Base-by-base conservation (phyloP, 805 yeast species). In the Metschnikowia drakensbergensis region DNA sequence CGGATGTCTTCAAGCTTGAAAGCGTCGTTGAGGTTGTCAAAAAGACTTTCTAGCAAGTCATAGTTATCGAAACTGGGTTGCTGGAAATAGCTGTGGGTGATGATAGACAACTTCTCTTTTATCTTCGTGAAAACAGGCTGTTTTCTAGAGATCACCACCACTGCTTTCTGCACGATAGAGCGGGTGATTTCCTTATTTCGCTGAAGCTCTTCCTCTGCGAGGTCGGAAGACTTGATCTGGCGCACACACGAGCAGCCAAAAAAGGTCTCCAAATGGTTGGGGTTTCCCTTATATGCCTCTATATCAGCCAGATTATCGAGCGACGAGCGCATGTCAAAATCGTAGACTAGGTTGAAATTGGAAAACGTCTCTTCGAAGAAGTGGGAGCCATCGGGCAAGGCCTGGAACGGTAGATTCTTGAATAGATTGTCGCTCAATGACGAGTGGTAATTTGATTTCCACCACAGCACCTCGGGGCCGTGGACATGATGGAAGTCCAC, bases 351-450 rank as follows among this genome's bases (percentile, higher is more conserved):
- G 25, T 96, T 91, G 68, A 92, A 92, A 62, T 88, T 88, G 25
- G 96, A 84, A 61, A 91, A 89, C 0, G 96, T 90, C 65, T 94
- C 98, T 62, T 90, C 96, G 62, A 84, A 92, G 23, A 91, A 76
- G 64, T 94, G 99, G 2, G 95, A 84, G 4, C 98, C 98, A 67
- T 94, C 99, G 0, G 99, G 98, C 23, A 94, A 70, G 1, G 97
- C 96, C 63, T 91, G 97, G 61, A 94, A 94, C 3, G 99, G 95
- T 37, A 94, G 67, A 59, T 84, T 82, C 8, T 94, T 90, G 91
- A 97, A 94, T 17, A 86, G 68, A 32, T 62, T 57, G 1, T 23
- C 8, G 45, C 6, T 52, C 47, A 10, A 54, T 54, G 46, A 68
- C 2, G 61, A 57, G 30, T 67, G 66, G 50, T 70, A 69, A 59